Conservation (phyloP, 169 alveolate genomes). For the Plasmodium chabaudi region DNA sequence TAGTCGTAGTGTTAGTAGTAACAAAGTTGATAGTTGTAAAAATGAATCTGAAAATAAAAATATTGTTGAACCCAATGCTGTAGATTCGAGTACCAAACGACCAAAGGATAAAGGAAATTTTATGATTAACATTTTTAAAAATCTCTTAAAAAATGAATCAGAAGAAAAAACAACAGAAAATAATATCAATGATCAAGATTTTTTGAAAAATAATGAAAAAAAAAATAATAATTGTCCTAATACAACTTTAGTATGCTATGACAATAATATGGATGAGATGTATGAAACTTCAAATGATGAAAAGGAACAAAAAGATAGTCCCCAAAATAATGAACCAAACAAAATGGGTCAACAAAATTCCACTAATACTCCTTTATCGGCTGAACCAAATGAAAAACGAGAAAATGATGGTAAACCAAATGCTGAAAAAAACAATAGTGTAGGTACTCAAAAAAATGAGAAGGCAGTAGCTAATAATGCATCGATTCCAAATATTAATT, state of each 20-base stretch:
- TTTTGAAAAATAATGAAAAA: background rate
- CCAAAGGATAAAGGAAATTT: background rate
- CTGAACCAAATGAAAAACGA: background rate
- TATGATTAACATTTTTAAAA: background rate
- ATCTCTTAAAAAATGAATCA: background rate
- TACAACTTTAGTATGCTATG: conserved; percentile 28
- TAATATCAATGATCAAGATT: background rate
- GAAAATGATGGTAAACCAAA: background rate
- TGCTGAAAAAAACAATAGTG: background rate
- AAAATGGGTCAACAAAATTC: background rate
- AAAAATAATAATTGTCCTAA: background rate
- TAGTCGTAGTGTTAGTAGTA: background rate
- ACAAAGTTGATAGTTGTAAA: background rate
- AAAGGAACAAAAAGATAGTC: conserved; percentile 14
- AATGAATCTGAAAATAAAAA: background rate
- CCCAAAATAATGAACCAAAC: background rate
- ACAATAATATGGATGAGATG: conserved; percentile 59
- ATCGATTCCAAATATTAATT: conserved; percentile 38
- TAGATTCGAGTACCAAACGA: background rate
- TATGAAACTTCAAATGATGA: conserved; percentile 49
- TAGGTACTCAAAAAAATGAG: conserved; percentile 2
- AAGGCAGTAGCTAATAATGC: background rate
- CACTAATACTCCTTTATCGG: background rate
- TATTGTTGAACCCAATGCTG: background rate
- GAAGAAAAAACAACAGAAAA: conserved; percentile 1